Evolutionary conservation across 1,139 yeast genomes (phyloP), one percentile per base, ranked within the genome.

Genomic region (Taphrina betulina): DNA sequence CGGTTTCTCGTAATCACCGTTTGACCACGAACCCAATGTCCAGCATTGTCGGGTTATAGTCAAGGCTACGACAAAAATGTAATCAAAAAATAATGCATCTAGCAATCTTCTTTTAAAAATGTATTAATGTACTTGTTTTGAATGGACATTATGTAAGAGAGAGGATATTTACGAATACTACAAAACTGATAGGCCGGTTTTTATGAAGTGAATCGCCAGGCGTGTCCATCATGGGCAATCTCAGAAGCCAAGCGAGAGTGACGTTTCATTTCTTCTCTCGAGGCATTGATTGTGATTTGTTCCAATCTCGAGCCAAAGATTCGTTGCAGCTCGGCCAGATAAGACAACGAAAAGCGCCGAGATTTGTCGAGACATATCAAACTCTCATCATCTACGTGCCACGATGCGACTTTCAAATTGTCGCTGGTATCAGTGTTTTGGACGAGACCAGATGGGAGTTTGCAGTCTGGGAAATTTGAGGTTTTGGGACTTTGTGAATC

Each of bases 341-440:
- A 17, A 7, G 48, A 36, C 38, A 43, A 20, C 3, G 36, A 31
- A 19, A 31, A 43, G n/a, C 29, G 10, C 48, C n/a, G 16, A 2
- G 48, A 43, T 22, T 43, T 43, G 38, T 43, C 48, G 22, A 43
- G 19, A 23, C 48, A 43, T 29, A 43, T 8, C 1, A 41, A 28
- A 1, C 45, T 35, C 5, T 33, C 17, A 17, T 12, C 35, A 28
- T 41, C 45, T 23, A 41, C 28, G 35, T 16, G 14, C 45, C 45
- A 41, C 2, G 45, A n/a, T n/a, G n/a, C n/a, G n/a, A n/a, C n/a
- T n/a, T n/a, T n/a, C n/a, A n/a, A 24, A 17, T 14, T 26, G 8
- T 26, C 35, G 31, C 31, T 12, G 7, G 31, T 28, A 23, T n/a
- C 22, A 16, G 3, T 23, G 17, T 2, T 7, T 8, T 41, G 35